phyloP scores from a whole-genome alignment of 495 filamentous ascomycete species.

The Lindgomyces ingoldianus region DNA sequence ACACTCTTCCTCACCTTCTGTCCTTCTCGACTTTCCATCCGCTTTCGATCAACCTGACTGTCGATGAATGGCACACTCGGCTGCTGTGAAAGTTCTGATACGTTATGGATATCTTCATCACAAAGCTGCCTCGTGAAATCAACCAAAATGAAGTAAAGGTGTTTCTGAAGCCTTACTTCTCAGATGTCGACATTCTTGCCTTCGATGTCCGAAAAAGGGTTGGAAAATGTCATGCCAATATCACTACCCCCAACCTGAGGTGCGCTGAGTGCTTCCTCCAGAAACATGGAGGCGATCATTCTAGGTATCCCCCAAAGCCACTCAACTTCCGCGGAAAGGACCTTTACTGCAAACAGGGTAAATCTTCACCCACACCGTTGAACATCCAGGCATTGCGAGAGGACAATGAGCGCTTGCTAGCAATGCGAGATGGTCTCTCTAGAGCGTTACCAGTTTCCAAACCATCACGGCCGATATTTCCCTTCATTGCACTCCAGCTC shows the following conservation, averaged over 20 bases:
- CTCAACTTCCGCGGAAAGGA: not conserved
- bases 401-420: not conserved
- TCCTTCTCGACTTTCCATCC: too few species aligned
- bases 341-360: not conserved
- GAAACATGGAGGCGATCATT: not conserved
- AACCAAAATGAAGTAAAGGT: not conserved
- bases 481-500: not conserved
- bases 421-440: not conserved
- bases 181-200: not conserved
- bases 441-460: not conserved
- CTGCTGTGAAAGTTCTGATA: not conserved
- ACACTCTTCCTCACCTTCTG: too few species aligned
- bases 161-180: not conserved
- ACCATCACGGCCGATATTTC: not conserved
- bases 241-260: not conserved
- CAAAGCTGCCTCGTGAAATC: not conserved
- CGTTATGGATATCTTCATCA: not conserved
- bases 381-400: not conserved
- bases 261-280: not conserved
- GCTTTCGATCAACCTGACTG: too few species aligned
- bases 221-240: not conserved
- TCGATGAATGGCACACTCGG: too few species aligned
- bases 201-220: not conserved
- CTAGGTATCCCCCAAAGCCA: not conserved
- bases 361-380: not conserved